phyloP scores from a whole-genome alignment of 2,329 filamentous ascomycete species.

The Exophiala aquamarina region DNA sequence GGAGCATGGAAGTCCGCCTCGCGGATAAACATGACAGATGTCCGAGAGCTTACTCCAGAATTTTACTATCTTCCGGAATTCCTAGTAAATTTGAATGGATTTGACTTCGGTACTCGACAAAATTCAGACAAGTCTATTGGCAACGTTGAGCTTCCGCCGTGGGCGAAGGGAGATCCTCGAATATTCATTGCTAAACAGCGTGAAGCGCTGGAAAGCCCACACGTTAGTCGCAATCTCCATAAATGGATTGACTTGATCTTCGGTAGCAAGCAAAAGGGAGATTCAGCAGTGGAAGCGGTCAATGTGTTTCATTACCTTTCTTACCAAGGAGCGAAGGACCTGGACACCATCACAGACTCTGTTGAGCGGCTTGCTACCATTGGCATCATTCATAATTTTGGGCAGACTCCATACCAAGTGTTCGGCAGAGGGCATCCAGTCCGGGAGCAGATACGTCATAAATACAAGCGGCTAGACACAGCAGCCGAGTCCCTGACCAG shows the following conservation, averaged over 20 bases:
- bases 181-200: slow-evolving; percentile 95
- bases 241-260: slow-evolving; percentile 97
- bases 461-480: slow-evolving; percentile 71
- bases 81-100: slow-evolving; percentile 86
- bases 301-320: slow-evolving; percentile 97
- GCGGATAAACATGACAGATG: slow-evolving; percentile 85
- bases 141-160: slow-evolving; percentile 84
- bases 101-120: slow-evolving; percentile 88
- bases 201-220: slow-evolving; percentile 90
- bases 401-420: slow-evolving; percentile 93
- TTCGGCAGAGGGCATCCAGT: slow-evolving; percentile 78
- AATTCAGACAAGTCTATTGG: slow-evolving; percentile 78
- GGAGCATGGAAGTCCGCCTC: slow-evolving; percentile 92
- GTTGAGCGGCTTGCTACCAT: slow-evolving; percentile 86
- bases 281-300: slow-evolving; percentile 83
- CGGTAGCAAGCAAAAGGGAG: slow-evolving; percentile 88
- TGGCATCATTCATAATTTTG: slow-evolving; percentile 97
- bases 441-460: slow-evolving; percentile 68
- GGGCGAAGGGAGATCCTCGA: slow-evolving; percentile 94
- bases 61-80: slow-evolving; percentile 98
- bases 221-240: slow-evolving; percentile 86
- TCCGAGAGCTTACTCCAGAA: slow-evolving; percentile 90
- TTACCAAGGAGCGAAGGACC: slow-evolving; percentile 87
- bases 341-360: slow-evolving; percentile 86
- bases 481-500: slow-evolving; percentile 73